These are phyloP conservation scores for Theileria orientalis DNA, from an alignment of 169 alveolate genomes.

Conservation along the genomic window DNA sequence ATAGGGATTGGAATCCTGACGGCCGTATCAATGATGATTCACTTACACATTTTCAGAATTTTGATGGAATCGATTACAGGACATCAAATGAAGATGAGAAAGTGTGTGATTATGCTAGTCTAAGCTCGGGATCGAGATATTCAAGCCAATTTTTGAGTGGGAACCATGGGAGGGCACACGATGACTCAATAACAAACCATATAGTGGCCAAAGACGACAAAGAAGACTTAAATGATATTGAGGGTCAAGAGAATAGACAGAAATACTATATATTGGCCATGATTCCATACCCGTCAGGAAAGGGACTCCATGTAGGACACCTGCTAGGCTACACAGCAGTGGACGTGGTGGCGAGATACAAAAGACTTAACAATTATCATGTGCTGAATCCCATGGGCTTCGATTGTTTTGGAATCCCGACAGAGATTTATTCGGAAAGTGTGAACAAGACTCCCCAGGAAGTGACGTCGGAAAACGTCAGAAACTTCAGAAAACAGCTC, in stretches of 20 bases:
- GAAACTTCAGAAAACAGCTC: constrained; percentile 80
- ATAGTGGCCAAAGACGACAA: too few relatives aligned
- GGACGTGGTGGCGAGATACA: constrained; percentile 86
- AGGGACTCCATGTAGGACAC: constrained; percentile 90
- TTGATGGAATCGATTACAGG: background rate
- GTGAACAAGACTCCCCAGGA: constrained; percentile 71
- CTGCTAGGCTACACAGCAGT: constrained; percentile 86
- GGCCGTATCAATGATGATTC: background rate
- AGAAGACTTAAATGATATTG: background rate
- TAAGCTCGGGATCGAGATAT: background rate
- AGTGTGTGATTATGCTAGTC: background rate
- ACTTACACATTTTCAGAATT: background rate
- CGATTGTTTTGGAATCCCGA: constrained; percentile 93
- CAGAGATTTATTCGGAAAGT: constrained; percentile 87
- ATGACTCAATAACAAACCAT: background rate
- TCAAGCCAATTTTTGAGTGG: background rate
- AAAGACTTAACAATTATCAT: constrained; percentile 75
- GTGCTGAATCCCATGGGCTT: constrained; percentile 93
- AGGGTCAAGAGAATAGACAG: background rate
- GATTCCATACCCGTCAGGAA: constrained; percentile 92
- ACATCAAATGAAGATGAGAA: background rate
- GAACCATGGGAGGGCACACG: background rate
- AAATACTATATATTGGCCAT: constrained; percentile 83
- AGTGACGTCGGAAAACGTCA: constrained; percentile 77
- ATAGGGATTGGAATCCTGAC: too few relatives aligned